These are phyloP conservation scores for Didymella exigua DNA, from an alignment of 2,329 filamentous ascomycete genomes.

Conservation along the genomic window DNA sequence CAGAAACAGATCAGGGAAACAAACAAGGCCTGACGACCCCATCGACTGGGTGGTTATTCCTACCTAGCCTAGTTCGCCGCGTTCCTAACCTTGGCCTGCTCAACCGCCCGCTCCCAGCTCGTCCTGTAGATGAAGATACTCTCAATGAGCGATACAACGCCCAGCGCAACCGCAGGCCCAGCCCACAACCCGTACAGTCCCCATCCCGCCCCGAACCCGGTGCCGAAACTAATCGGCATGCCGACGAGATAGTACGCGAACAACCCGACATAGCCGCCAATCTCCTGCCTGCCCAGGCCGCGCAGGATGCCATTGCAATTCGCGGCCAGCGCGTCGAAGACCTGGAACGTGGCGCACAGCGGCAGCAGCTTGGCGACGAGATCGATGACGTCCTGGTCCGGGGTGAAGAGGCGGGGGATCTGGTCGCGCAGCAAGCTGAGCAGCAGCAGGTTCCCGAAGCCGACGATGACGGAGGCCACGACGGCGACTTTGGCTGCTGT, in stretches of 20 bases:
- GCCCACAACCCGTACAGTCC: constrained; percentile 80
- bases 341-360: constrained; percentile 84
- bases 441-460: constrained; percentile 76
- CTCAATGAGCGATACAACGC: constrained; percentile 63
- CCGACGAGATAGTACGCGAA: constrained; percentile 86
- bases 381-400: constrained; percentile 67
- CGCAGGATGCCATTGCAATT: constrained; percentile 84
- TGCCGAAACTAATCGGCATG: constrained; percentile 79
- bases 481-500: constrained; percentile 80
- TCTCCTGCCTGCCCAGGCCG: constrained; percentile 84
- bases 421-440: constrained; percentile 71
- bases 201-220: constrained; percentile 79
- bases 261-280: constrained; percentile 88
- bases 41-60: background rate
- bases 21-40: background rate
- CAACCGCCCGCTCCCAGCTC: constrained; percentile 64
- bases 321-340: constrained; percentile 81
- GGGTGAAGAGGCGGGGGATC: constrained; percentile 78
- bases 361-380: constrained; percentile 74
- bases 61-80: constrained; percentile 19
- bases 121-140: constrained; percentile 61
- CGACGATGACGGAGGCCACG: constrained; percentile 70
- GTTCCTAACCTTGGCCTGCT: constrained; percentile 65
- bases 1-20: too few species aligned
- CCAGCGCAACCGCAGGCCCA: constrained; percentile 66